A percentile compares a stretch with the other conserved stretches of the same genome.
These are phyloP conservation scores for Marsdenia floribunda DNA, from an alignment of 257 asterid genomes.

Conservation along the genomic window DNA sequence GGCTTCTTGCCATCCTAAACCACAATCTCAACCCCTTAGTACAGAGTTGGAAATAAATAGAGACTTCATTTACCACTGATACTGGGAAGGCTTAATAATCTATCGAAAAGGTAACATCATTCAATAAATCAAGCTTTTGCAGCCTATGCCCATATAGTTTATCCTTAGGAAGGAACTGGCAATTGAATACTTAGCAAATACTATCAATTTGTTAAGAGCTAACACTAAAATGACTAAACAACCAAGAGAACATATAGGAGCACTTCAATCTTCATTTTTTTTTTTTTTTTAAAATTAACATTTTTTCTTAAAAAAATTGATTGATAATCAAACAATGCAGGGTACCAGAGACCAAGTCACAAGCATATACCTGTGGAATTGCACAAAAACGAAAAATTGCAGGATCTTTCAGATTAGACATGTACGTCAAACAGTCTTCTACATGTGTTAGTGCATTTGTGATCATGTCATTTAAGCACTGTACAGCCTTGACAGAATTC, in stretches of 20 bases:
- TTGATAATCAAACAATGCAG: background rate
- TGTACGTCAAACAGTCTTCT: conserved; percentile 73
- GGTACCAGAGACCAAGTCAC: conserved; percentile 9
- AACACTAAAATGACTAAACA: background rate
- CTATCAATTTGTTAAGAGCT: background rate
- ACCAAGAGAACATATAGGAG: background rate
- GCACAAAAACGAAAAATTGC: conserved; percentile 92
- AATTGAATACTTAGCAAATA: background rate
- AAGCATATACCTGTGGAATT: conserved; percentile 77
- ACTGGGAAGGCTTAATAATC: background rate
- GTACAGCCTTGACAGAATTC: conserved; percentile 85
- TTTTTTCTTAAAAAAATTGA: background rate
- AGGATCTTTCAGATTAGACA: conserved; percentile 70
- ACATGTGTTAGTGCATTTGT: conserved; percentile 78
- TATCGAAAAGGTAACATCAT: background rate
- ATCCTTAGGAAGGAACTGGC: background rate
- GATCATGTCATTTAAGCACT: conserved; percentile 94
- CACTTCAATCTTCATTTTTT: too few species aligned
- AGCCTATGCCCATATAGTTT: background rate
- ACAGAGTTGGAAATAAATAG: background rate
- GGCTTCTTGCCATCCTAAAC: background rate
- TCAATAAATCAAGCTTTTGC: background rate
- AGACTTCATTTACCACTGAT: background rate
- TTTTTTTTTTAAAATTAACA: too few species aligned
- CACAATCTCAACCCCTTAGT: background rate